phyloP scores from a whole-genome alignment of 805 yeast genomes.

The Ascoidea rubescens region DNA sequence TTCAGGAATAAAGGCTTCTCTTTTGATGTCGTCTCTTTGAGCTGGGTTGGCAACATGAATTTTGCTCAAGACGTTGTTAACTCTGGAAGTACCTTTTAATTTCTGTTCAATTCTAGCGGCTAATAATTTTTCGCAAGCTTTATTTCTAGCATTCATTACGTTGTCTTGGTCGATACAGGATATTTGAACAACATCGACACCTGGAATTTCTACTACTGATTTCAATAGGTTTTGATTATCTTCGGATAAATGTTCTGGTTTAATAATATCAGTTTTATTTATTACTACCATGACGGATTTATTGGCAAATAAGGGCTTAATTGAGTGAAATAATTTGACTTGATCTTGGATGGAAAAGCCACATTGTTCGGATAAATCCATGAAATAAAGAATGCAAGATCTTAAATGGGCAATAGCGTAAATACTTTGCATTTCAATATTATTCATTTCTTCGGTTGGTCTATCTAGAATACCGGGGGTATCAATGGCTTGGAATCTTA shows the following conservation, averaged over 20 bases:
- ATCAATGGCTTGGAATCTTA: constrained; percentile 97
- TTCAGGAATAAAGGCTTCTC: constrained; percentile 78
- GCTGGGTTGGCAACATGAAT: constrained; percentile 90
- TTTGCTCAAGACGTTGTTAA: constrained; percentile 79
- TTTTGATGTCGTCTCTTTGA: constrained; percentile 71
- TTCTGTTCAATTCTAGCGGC: constrained; percentile 95
- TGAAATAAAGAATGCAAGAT: constrained; percentile 90
- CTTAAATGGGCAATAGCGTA: constrained; percentile 97
- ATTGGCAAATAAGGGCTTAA: constrained; percentile 94
- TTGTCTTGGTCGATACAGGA: constrained; percentile 93
- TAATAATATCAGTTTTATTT: constrained; percentile 87
- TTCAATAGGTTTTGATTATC: constrained; percentile 61
- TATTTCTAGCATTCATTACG: constrained; percentile 89
- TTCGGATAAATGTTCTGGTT: constrained; percentile 67
- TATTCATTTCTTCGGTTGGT: constrained; percentile 99
- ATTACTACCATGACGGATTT: constrained; percentile 91
- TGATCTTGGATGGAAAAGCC: constrained; percentile 96
- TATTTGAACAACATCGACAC: constrained; percentile 85
- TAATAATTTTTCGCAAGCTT: constrained; percentile 92
- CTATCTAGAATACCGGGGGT: constrained; percentile 98
- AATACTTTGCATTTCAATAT: constrained; percentile 98
- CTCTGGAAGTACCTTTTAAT: constrained; percentile 83
- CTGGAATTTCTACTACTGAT: constrained; percentile 49
- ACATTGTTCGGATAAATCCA: constrained; percentile 99
- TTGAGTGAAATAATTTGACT: constrained; percentile 91